Evolutionary conservation across 495 filamentous ascomycete species (phyloP).

Genomic region (Hypoxylon fragiforme): DNA sequence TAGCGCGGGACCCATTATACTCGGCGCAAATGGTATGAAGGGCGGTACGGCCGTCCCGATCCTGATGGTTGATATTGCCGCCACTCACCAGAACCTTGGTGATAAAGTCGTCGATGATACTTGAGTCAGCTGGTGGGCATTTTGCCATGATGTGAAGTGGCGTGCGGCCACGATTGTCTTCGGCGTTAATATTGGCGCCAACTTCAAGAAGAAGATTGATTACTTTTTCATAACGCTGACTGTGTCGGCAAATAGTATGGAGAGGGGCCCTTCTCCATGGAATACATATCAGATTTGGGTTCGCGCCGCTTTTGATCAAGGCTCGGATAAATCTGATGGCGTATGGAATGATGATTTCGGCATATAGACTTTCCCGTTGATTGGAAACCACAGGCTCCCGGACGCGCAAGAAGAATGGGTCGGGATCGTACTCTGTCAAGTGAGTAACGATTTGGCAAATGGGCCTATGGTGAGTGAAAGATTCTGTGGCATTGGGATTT

Average conservation of each 20-base stretch:
- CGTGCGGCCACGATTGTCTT: neutral
- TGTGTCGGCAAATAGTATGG: constrained; percentile 3
- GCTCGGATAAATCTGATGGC: neutral
- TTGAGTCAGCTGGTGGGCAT: neutral
- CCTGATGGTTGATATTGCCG: constrained; percentile 8
- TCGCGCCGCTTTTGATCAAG: neutral
- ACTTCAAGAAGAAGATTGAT: neutral
- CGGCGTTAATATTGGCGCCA: constrained; percentile 3
- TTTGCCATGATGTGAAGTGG: constrained; percentile 1
- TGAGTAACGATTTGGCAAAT: too few relatives aligned
- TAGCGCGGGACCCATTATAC: neutral
- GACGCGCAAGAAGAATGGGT: too few relatives aligned
- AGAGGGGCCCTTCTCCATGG: neutral
- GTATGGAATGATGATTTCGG: neutral
- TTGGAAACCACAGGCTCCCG: too few relatives aligned
- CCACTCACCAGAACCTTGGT: neutral
- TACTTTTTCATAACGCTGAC: neutral
- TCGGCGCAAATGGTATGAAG: constrained; percentile 4
- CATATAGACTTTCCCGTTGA: too few relatives aligned
- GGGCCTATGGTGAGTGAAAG: too few relatives aligned
- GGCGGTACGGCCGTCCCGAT: neutral
- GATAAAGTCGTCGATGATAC: neutral
- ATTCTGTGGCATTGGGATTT: too few relatives aligned
- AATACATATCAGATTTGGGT: neutral
- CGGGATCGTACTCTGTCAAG: too few relatives aligned